These are phyloP conservation scores for Silybum marianum DNA, from an alignment of 129 eudicot species.

Conservation along the genomic window DNA sequence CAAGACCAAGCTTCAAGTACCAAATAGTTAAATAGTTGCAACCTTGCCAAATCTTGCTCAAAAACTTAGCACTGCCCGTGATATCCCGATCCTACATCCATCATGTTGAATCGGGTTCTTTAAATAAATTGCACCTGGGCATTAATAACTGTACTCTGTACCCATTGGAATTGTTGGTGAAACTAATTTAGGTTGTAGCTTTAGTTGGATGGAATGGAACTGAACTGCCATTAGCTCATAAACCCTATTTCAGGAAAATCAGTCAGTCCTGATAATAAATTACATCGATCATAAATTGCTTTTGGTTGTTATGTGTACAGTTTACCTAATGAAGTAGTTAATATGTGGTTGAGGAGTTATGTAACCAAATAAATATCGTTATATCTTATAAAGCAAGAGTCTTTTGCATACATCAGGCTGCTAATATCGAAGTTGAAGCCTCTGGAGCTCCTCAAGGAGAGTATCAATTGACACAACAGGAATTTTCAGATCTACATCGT, in stretches of 20 bases:
- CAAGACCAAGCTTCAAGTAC: conserved; percentile 19
- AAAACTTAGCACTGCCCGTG: background rate
- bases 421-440: conserved; percentile 63
- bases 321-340: conserved; percentile 16
- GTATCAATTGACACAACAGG: conserved; percentile 54
- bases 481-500: conserved; percentile 42
- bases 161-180: background rate
- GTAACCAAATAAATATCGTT: background rate
- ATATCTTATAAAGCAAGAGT: conserved; percentile 8
- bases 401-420: conserved; percentile 55
- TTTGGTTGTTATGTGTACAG: conserved; percentile 18
- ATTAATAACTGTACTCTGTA: background rate
- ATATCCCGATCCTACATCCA: background rate
- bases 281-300: background rate
- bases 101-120: conserved; percentile 11
- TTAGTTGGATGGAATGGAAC: background rate
- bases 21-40: conserved; percentile 13
- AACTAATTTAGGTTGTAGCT: conserved; percentile 7
- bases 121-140: background rate
- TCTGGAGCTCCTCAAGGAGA: conserved; percentile 59
- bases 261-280: background rate
- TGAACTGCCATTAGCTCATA: background rate
- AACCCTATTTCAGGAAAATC: background rate
- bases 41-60: background rate
- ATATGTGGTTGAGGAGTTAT: background rate